A percentile compares a stretch with the other conserved stretches of the same genome.
phyloP scores from a whole-genome alignment of 208 protist genomes.

The Crithidia thermophila region DNA sequence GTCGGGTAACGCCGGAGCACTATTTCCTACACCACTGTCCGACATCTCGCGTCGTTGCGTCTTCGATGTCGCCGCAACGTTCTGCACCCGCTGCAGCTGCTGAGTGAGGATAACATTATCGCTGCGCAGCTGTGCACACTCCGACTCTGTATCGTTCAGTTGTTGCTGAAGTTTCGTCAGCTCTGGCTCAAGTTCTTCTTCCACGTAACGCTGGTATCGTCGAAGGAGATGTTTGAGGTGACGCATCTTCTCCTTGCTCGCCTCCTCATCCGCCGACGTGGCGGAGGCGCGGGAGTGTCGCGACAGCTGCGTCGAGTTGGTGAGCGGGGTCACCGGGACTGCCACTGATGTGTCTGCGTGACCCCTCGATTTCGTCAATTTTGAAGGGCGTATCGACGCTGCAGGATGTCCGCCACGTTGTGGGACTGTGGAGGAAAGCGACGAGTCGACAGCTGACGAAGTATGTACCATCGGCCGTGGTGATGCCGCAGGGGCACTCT shows the following conservation, averaged over 20 bases:
- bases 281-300: no score
- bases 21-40: no score
- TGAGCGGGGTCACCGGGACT: no score
- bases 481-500: background rate
- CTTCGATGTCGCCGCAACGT: background rate
- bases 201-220: conserved; percentile 36
- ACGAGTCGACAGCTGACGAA: no score
- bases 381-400: no score
- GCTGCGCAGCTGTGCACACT: conserved; percentile 11
- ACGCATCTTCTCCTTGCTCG: background rate
- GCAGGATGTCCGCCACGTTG: no score
- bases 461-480: background rate
- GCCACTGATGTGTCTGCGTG: no score
- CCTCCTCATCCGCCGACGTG: background rate
- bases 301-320: no score
- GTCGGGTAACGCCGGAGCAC: no score
- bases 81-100: background rate
- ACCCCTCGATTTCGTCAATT: no score
- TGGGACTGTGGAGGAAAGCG: no score
- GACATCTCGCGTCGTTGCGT: no score
- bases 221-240: conserved; percentile 16
- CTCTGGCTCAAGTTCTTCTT: conserved; percentile 13
- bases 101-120: conserved; percentile 16
- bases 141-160: background rate
- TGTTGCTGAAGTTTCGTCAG: background rate